A percentile compares a stretch with the other conserved stretches of the same genome.
Evolutionary conservation across 768 basidiomycete genomes (phyloP).

Genomic region (Lactifluus pinguis): DNA sequence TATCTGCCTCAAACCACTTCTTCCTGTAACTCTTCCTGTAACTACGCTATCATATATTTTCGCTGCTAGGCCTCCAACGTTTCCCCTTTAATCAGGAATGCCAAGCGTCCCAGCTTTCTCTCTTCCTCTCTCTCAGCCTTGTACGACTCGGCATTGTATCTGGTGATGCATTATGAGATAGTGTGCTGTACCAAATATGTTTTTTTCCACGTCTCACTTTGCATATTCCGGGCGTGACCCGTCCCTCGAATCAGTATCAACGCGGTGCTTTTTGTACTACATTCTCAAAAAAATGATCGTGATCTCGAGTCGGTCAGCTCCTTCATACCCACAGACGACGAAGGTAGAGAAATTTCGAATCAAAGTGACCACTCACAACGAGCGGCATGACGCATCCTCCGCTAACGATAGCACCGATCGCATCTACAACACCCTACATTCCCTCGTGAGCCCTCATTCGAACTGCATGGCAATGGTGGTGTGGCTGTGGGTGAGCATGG

Average conservation of each 20-base stretch:
- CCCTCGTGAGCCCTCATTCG: slow-evolving; percentile 51
- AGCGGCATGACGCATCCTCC: slow-evolving; percentile 37
- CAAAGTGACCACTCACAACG: background rate
- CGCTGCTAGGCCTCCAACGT: too few species aligned
- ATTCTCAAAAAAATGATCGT: background rate
- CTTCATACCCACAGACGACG: slow-evolving; percentile 18
- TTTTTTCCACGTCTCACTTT: too few species aligned
- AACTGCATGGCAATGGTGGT: slow-evolving; percentile 50
- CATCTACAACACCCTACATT: slow-evolving; percentile 28
- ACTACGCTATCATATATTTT: too few species aligned
- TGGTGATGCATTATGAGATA: too few species aligned
- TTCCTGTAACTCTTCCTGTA: too few species aligned
- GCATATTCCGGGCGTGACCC: too few species aligned
- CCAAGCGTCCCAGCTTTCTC: too few species aligned
- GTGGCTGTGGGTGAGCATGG: slow-evolving; percentile 15
- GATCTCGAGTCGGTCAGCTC: slow-evolving; percentile 21
- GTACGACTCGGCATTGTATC: too few species aligned
- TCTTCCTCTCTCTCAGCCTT: too few species aligned
- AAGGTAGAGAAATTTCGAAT: slow-evolving; percentile 11
- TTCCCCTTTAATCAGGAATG: too few species aligned
- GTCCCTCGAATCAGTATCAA: background rate
- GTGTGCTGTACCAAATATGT: too few species aligned
- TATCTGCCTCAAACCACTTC: too few species aligned
- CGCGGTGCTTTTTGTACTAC: slow-evolving; percentile 11
- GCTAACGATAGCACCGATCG: slow-evolving; percentile 31